These are phyloP conservation scores for Ploettnerulaceae sp. DNA, from an alignment of 2,329 filamentous ascomycete genomes.

Conservation along the genomic window DNA sequence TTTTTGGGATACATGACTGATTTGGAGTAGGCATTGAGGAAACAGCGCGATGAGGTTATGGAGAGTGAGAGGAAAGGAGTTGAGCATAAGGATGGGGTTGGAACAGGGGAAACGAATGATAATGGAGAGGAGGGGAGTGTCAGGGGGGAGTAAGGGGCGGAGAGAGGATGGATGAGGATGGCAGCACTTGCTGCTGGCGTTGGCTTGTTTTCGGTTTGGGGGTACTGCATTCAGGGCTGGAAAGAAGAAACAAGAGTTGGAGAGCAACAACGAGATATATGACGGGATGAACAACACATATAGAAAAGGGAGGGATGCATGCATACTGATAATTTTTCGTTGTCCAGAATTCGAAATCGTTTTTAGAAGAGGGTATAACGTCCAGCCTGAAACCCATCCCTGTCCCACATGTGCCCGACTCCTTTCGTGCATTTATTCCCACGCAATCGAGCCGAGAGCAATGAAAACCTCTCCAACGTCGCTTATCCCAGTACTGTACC, in stretches of 20 bases:
- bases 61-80: slow-evolving; percentile 2
- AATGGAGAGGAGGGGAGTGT: not conserved
- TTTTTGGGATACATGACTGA: not conserved
- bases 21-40: slow-evolving; percentile 1
- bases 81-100: slow-evolving; percentile 7
- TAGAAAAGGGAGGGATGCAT: not conserved
- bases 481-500: too few relatives aligned
- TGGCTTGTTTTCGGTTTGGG: not conserved
- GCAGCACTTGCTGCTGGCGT: not conserved
- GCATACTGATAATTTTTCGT: not conserved
- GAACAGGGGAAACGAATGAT: not conserved
- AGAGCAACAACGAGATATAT: not conserved
- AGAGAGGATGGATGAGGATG: slow-evolving; percentile 1
- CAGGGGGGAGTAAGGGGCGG: not conserved
- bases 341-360: not conserved
- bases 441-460: not conserved
- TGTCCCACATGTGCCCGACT: too few relatives aligned
- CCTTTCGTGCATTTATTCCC: not conserved
- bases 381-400: too few relatives aligned
- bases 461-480: too few relatives aligned
- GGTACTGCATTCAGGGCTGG: not conserved
- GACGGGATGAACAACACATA: not conserved
- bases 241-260: not conserved
- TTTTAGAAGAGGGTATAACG: too few relatives aligned
- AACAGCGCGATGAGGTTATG: slow-evolving; percentile 3